Conservation (phyloP, 768 basidiomycete species). For the Amanita molliuscula region DNA sequence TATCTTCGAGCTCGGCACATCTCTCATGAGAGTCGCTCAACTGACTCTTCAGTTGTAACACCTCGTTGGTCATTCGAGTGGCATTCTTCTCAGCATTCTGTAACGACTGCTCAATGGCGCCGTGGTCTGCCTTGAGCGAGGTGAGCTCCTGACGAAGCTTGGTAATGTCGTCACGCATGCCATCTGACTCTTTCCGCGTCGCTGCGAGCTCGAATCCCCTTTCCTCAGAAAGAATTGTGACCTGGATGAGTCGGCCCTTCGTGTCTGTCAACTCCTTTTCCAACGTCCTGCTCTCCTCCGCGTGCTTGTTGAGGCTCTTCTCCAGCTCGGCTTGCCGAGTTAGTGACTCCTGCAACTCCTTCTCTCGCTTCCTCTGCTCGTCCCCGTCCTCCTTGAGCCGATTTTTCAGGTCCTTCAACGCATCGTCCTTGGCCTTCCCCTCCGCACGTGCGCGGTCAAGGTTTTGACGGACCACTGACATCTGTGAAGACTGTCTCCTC, state of each 20-base stretch:
- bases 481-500: slow-evolving; percentile 6
- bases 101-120: neutral
- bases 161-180: slow-evolving; percentile 4
- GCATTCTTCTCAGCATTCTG: slow-evolving; percentile 1
- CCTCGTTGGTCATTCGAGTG: neutral
- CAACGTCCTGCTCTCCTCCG: neutral
- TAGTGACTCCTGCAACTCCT: neutral
- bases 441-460: slow-evolving; percentile 10
- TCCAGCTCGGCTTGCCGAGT: slow-evolving; percentile 3
- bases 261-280: neutral
- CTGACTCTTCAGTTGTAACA: neutral
- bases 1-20: slow-evolving; percentile 2
- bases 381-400: neutral
- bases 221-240: slow-evolving; percentile 2
- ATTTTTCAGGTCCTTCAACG: slow-evolving; percentile 5
- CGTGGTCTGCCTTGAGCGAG: neutral
- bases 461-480: slow-evolving; percentile 10
- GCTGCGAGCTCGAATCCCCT: slow-evolving; percentile 1
- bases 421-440: slow-evolving; percentile 10
- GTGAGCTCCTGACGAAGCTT: slow-evolving; percentile 2
- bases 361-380: slow-evolving; percentile 1
- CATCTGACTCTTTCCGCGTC: neutral
- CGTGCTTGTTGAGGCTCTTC: slow-evolving; percentile 1
- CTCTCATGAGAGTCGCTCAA: neutral
- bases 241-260: slow-evolving; percentile 3